Percentiles rank a stretch among this genome's conserved stretches.
phyloP scores from a whole-genome alignment of 495 filamentous ascomycete species.

The Podospora pseudopauciseta region DNA sequence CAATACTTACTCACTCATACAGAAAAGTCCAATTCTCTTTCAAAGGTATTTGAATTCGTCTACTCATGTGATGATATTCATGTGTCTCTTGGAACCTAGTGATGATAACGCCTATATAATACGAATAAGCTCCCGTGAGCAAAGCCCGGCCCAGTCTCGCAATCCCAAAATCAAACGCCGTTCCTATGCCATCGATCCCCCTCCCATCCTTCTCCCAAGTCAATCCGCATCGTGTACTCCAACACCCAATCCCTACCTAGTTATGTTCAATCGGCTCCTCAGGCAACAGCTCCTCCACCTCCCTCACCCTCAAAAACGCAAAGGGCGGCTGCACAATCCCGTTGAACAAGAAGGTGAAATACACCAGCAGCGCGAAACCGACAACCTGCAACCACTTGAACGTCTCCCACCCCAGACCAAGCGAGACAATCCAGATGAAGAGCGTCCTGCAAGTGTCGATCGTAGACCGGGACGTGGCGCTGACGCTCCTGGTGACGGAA shows the following conservation, averaged over 20 bases:
- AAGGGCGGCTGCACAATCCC: slow-evolving; percentile 81
- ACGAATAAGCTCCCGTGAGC: too few relatives aligned
- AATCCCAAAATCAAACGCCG: too few relatives aligned
- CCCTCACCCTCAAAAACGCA: slow-evolving; percentile 46
- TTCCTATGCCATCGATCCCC: not conserved
- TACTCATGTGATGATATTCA: too few relatives aligned
- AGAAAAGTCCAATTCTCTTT: too few relatives aligned
- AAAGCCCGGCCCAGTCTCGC: too few relatives aligned
- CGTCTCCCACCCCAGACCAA: slow-evolving; percentile 90
- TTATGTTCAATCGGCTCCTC: slow-evolving; percentile 83
- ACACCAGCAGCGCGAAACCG: slow-evolving; percentile 86
- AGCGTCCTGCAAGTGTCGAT: slow-evolving; percentile 97
- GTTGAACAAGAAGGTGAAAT: slow-evolving; percentile 97
- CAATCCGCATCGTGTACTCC: too few relatives aligned
- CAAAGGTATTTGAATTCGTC: too few relatives aligned
- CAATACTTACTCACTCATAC: too few relatives aligned
- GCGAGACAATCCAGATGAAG: slow-evolving; percentile 95
- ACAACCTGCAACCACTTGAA: slow-evolving; percentile 97
- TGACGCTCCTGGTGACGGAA: slow-evolving; percentile 81
- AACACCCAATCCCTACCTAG: slow-evolving; percentile 21
- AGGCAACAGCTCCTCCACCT: slow-evolving; percentile 69
- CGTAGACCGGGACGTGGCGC: slow-evolving; percentile 85
- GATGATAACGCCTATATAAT: too few relatives aligned
- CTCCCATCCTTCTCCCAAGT: not conserved
- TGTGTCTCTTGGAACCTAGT: too few relatives aligned